These are phyloP conservation scores for Fraxinus floribunda DNA, from an alignment of 305 asterid species.

Conservation along the genomic window DNA sequence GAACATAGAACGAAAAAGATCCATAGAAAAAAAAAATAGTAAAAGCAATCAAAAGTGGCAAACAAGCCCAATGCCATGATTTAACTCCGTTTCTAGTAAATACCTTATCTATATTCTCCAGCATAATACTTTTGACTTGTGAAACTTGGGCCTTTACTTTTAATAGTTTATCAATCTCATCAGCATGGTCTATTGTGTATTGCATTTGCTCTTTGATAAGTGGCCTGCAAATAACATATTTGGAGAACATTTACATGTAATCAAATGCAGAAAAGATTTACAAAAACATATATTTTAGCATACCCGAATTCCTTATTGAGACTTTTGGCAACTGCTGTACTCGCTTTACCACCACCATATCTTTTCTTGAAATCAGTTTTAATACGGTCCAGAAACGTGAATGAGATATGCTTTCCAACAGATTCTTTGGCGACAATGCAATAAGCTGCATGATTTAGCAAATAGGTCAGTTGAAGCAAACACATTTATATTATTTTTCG, in stretches of 20 bases:
- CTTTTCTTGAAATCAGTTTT: slow-evolving; percentile 82
- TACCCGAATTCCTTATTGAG: slow-evolving; percentile 95
- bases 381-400: slow-evolving; percentile 82
- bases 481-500: neutral
- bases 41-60: neutral
- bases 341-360: slow-evolving; percentile 93
- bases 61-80: neutral
- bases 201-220: slow-evolving; percentile 93
- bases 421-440: slow-evolving; percentile 90
- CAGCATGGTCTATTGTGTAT: slow-evolving; percentile 82
- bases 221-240: slow-evolving; percentile 48
- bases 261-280: neutral
- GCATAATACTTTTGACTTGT: slow-evolving; percentile 85
- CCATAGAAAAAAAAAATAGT: neutral
- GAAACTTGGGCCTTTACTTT: slow-evolving; percentile 94
- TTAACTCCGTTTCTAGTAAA: neutral
- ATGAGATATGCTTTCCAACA: slow-evolving; percentile 78
- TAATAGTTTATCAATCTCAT: slow-evolving; percentile 83
- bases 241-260: neutral
- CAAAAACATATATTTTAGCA: neutral
- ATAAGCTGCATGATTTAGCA: slow-evolving; percentile 57
- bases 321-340: slow-evolving; percentile 80
- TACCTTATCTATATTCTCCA: slow-evolving; percentile 91
- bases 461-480: neutral
- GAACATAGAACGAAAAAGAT: neutral